Percentiles rank a stretch among this genome's conserved stretches.
These are phyloP conservation scores for Cercophora newfieldiana DNA, from an alignment of 495 filamentous ascomycete genomes.

Conservation along the genomic window DNA sequence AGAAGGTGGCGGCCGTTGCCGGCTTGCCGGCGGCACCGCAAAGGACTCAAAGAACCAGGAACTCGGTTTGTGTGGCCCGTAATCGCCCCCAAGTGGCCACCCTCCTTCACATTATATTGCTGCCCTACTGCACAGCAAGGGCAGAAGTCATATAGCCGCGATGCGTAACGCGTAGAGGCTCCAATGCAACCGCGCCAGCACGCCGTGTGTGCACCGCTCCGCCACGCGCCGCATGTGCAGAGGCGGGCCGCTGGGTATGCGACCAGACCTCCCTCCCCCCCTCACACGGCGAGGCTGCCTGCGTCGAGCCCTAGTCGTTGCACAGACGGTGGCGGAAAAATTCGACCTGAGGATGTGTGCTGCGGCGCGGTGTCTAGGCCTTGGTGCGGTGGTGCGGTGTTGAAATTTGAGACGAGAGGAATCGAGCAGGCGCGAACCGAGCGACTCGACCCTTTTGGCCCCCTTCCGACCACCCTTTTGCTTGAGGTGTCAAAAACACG, in stretches of 20 bases:
- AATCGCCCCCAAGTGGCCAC: not conserved
- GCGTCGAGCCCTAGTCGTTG: not conserved
- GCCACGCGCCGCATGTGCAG: not conserved
- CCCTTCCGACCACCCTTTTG: not conserved
- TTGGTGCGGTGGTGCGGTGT: constrained; percentile 1
- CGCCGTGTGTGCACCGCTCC: not conserved
- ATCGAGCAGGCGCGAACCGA: not conserved
- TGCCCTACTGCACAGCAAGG: not conserved
- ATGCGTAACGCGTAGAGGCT: not conserved
- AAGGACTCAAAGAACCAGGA: not conserved
- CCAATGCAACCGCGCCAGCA: not conserved
- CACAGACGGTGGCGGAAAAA: not conserved
- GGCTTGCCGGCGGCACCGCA: not conserved
- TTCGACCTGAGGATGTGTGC: not conserved
- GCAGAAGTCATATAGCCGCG: not conserved
- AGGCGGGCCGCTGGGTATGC: not conserved
- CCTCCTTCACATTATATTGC: not conserved
- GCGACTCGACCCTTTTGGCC: not conserved
- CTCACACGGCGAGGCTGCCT: not conserved
- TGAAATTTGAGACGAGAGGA: not conserved
- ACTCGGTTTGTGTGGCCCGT: not conserved
- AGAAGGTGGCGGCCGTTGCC: not conserved
- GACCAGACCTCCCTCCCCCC: not conserved
- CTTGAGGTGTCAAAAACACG: not conserved
- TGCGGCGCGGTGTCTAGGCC: not conserved